A percentile compares a stretch with the other conserved stretches of the same genome.
phyloP scores from a whole-genome alignment of 2,329 filamentous ascomycete species.

The Pyricularia sp. region DNA sequence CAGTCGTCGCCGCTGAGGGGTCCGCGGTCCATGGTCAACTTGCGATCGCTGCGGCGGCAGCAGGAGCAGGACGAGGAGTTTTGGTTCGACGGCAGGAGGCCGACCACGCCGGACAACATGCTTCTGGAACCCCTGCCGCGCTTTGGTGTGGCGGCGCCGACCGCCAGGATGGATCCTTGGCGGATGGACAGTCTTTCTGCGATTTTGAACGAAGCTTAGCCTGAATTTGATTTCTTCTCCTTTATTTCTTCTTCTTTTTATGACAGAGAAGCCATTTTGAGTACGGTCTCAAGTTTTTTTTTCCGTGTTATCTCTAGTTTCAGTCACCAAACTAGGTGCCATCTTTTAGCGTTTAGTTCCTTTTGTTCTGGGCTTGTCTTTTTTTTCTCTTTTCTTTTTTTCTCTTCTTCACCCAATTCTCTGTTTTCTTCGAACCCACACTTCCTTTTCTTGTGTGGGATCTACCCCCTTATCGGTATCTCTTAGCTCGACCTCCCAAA shows the following conservation, averaged over 20 bases:
- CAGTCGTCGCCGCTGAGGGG: neutral
- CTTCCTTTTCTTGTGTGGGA: neutral
- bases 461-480: conserved; percentile 5
- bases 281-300: neutral
- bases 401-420: neutral
- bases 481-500: conserved; percentile 56
- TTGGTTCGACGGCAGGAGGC: neutral
- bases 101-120: neutral
- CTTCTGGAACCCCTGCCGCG: neutral
- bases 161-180: neutral
- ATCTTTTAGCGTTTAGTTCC: neutral
- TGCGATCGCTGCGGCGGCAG: neutral
- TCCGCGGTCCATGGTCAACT: neutral
- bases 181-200: neutral
- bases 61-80: neutral
- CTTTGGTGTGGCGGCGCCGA: neutral
- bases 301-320: neutral
- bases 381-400: neutral
- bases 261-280: neutral
- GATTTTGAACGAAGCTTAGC: neutral
- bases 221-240: neutral
- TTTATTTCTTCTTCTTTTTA: neutral
- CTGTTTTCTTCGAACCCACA: neutral
- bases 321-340: neutral
- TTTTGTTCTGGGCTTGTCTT: neutral